phyloP scores from a whole-genome alignment of 2,329 filamentous ascomycete species.

The Lasiodiplodia citricola region DNA sequence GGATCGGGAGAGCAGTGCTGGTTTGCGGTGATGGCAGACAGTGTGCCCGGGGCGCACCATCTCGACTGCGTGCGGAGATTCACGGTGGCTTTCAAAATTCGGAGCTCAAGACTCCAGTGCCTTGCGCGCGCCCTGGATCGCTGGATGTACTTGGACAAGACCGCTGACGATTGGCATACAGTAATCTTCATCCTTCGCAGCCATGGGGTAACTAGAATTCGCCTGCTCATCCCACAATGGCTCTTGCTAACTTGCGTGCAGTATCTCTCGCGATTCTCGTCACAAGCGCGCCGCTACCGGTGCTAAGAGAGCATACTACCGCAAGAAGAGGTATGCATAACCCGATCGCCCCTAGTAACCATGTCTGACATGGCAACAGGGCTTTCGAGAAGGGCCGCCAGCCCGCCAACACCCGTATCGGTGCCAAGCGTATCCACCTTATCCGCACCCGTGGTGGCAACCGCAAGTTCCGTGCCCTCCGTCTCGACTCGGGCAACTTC shows the following conservation, averaged over 20 bases:
- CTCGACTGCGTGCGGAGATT: background rate
- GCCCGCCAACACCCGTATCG: constrained; percentile 99
- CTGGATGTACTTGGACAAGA: background rate
- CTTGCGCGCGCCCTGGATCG: background rate
- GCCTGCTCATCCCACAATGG: constrained; percentile 18
- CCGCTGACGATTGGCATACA: constrained; percentile 4
- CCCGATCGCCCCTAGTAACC: constrained; percentile 63
- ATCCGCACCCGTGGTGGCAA: constrained; percentile 98
- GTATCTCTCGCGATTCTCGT: constrained; percentile 99
- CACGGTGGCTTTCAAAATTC: constrained; percentile 3
- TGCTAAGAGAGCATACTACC: constrained; percentile 75
- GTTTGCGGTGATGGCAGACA: background rate
- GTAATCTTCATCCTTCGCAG: constrained; percentile 55
- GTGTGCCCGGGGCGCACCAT: background rate
- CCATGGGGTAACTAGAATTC: constrained; percentile 55
- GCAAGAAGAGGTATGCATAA: constrained; percentile 66
- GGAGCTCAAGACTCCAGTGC: background rate
- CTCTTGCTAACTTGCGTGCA: constrained; percentile 46
- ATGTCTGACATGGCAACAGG: constrained; percentile 68
- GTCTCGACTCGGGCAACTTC: constrained; percentile 99
- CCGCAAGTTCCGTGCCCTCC: constrained; percentile 99
- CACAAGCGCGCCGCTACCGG: constrained; percentile 99
- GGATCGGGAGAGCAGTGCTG: background rate
- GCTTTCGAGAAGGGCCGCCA: constrained; percentile 99
- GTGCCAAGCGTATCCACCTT: constrained; percentile 93